Evolutionary conservation across 2,329 filamentous ascomycete species (phyloP).

Genomic region (Rhinocladiella similis): DNA sequence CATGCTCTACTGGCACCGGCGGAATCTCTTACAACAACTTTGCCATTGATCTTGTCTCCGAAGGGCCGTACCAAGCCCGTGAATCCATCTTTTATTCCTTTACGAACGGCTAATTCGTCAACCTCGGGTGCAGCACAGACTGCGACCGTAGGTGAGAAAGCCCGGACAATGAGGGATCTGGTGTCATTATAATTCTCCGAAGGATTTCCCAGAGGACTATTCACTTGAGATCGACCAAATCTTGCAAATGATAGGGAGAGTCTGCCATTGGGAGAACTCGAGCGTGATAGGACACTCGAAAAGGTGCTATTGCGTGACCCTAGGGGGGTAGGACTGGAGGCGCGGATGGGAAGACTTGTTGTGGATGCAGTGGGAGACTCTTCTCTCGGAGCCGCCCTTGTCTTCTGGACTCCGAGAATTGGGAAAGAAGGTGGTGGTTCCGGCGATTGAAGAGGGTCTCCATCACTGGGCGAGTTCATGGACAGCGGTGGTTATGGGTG

Average conservation of each 20-base stretch:
- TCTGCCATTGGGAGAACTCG: conserved; percentile 65
- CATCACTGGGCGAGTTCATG: conserved; percentile 31
- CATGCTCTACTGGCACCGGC: conserved; percentile 77
- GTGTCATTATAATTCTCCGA: conserved; percentile 56
- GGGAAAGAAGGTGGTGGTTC: conserved; percentile 50
- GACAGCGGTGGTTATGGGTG: conserved; percentile 22
- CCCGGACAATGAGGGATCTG: conserved; percentile 69
- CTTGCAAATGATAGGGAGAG: conserved; percentile 55
- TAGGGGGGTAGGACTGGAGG: conserved; percentile 62
- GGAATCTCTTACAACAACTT: conserved; percentile 87
- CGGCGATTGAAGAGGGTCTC: conserved; percentile 24
- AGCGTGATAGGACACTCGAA: conserved; percentile 67
- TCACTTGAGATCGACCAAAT: conserved; percentile 48
- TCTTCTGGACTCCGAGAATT: conserved; percentile 61
- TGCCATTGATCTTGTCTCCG: conserved; percentile 82
- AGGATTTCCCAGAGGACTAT: conserved; percentile 53
- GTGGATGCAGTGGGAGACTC: conserved; percentile 57
- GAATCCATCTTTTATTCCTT: conserved; percentile 80
- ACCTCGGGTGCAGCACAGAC: conserved; percentile 86
- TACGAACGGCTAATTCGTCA: conserved; percentile 74
- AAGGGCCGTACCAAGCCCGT: conserved; percentile 87
- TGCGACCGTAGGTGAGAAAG: conserved; percentile 86
- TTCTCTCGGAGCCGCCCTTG: conserved; percentile 51
- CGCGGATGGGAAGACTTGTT: conserved; percentile 57
- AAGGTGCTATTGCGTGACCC: conserved; percentile 57